Evolutionary conservation across 768 basidiomycete genomes (phyloP), one percentile per base, ranked within the genome.

Genomic region (Russula griseocarnosa): DNA sequence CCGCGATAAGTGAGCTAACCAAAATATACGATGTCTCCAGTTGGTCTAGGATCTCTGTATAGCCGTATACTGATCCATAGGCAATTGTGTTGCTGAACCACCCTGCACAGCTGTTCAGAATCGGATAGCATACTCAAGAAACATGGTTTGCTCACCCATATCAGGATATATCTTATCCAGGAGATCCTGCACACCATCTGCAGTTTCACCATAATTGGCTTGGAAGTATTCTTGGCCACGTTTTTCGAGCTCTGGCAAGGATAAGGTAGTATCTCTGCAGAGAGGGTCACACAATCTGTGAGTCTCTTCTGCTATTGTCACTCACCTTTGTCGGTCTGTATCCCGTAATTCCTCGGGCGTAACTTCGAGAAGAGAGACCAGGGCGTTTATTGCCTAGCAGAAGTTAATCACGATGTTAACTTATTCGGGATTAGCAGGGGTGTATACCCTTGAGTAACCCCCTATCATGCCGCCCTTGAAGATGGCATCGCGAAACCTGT

Each of bases 1-100:
- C 77, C 4, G 83, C 80, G 69, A 88, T 82, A 52, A 87, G 78
- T 0, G 84, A 80, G 14, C 85, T 79, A n/a, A 86, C 81, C 67
- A 87, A 73, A 16, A 80, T 76, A 69, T 81, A 88, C 2, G 85
- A 83, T 1, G 84, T 83, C 69, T 88, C 86, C 46, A 81, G 69
- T 3, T 76, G 73, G 1, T 82, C 77, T 9, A 85, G 71, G 24
- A 81, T 74, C 0, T 78, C 77, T 26, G 77, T 76, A 55, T 78
- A 79, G 1, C 80, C 78, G 62, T 88, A 88, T 6, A 74, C 76
- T 30, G 79, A 72, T 0, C 86, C 86, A 64, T 88, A 87, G 0
- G 75, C 85, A 52, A 87, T 75, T 0, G 75, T 79, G 53, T 72
- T 80, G 38, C 78, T 77, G 67, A 81, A 86, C 78, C 79, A 84